Percentiles rank a stretch among this genome's conserved stretches.
phyloP scores from a whole-genome alignment of 2,329 filamentous ascomycete genomes.

The Ophiognomonia clavigignenti-juglandacearum region DNA sequence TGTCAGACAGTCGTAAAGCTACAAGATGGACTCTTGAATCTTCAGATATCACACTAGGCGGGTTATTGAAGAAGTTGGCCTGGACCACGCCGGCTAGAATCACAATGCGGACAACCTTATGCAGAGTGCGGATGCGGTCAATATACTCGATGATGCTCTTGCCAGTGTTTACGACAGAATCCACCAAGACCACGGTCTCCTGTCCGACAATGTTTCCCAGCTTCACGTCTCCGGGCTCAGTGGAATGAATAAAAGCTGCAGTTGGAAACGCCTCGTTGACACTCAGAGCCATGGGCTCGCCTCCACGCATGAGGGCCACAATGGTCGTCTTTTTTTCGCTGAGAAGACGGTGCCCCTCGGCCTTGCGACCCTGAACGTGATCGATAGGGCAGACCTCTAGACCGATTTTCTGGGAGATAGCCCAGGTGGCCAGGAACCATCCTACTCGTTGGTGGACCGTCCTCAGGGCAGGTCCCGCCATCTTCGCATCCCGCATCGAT shows the following conservation, averaged over 20 bases:
- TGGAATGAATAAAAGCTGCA: conserved; percentile 47
- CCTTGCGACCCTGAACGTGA: conserved; percentile 46
- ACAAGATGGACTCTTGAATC: conserved; percentile 36
- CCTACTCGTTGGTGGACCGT: conserved; percentile 45
- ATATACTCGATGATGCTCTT: conserved; percentile 45
- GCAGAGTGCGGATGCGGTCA: conserved; percentile 35
- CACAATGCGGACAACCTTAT: conserved; percentile 39
- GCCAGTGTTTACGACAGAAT: conserved; percentile 58
- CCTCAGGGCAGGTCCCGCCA: conserved; percentile 40
- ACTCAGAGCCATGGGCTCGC: conserved; percentile 57
- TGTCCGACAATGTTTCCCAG: conserved; percentile 33
- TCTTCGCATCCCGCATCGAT: conserved; percentile 43
- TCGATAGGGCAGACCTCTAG: conserved; percentile 41
- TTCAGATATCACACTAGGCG: conserved; percentile 18
- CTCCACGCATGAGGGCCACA: conserved; percentile 58
- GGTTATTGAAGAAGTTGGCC: conserved; percentile 20
- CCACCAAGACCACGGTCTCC: conserved; percentile 47
- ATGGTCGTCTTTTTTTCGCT: conserved; percentile 48
- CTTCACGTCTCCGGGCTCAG: conserved; percentile 34
- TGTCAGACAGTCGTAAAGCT: conserved; percentile 50
- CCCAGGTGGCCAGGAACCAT: conserved; percentile 47
- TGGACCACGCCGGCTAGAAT: conserved; percentile 54
- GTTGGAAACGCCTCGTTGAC: conserved; percentile 47
- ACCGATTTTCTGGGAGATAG: conserved; percentile 41
- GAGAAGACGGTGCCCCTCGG: conserved; percentile 39